These are phyloP conservation scores for Mucor irregularis DNA, from an alignment of 371 early-diverging fungal species.

Conservation along the genomic window DNA sequence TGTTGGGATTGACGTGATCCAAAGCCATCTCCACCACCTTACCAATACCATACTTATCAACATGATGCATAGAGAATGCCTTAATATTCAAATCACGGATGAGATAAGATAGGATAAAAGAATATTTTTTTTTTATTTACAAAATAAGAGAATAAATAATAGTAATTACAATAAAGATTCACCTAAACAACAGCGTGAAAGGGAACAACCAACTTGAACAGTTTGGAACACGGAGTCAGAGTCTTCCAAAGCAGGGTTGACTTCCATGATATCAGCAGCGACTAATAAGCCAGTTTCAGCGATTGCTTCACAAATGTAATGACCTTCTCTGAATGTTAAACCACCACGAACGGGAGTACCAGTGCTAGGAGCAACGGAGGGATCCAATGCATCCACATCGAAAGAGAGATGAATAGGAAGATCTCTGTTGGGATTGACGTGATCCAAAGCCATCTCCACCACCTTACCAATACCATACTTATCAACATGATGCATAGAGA, in stretches of 20 bases:
- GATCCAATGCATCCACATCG: conserved; percentile 97
- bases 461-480: conserved; percentile 92
- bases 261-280: conserved; percentile 92
- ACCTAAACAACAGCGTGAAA: conserved; percentile 81
- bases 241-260: conserved; percentile 89
- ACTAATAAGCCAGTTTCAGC: conserved; percentile 89
- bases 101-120: neutral
- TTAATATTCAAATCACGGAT: conserved; percentile 73
- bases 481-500: conserved; percentile 97
- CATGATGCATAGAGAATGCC: conserved; percentile 96
- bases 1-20: conserved; percentile 83
- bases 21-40: conserved; percentile 94
- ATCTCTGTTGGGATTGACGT: conserved; percentile 79
- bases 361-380: conserved; percentile 91
- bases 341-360: conserved; percentile 97
- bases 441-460: conserved; percentile 93
- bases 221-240: conserved; percentile 76
- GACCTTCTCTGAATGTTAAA: conserved; percentile 88
- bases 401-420: conserved; percentile 91
- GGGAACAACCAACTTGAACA: conserved; percentile 84
- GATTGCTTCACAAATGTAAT: conserved; percentile 89
- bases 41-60: conserved; percentile 94
- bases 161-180: conserved; percentile 62
- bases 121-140: neutral
- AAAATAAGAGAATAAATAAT: neutral